Percentiles rank a stretch among this genome's conserved stretches.
Conservation (phyloP, 108 stramenopile species). For the Cyclotella cryptica region DNA sequence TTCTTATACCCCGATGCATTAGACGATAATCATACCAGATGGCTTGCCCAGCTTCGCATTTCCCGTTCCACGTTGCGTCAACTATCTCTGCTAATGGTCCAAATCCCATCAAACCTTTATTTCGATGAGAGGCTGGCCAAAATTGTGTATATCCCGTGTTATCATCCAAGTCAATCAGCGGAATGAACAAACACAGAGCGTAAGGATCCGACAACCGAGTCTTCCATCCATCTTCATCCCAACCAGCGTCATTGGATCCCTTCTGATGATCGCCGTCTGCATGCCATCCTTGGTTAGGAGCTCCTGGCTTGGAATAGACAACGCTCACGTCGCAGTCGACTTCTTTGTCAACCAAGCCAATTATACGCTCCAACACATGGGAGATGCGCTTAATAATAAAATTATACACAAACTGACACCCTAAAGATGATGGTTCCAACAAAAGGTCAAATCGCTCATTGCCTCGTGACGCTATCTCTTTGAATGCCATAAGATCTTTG, state of each 20-base stretch:
- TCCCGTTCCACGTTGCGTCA: constrained; percentile 50
- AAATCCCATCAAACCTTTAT: constrained; percentile 56
- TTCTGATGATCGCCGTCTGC: constrained; percentile 64
- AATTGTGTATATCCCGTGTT: constrained; percentile 71
- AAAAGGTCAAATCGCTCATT: constrained; percentile 63
- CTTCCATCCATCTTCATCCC: constrained; percentile 47
- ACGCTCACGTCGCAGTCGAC: constrained; percentile 68
- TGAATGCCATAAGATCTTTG: constrained; percentile 56
- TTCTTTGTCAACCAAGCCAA: constrained; percentile 27
- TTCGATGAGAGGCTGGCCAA: constrained; percentile 65
- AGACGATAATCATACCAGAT: constrained; percentile 72
- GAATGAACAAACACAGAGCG: constrained; percentile 69
- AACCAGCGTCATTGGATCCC: constrained; percentile 51
- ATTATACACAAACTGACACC: constrained; percentile 23
- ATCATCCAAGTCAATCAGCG: constrained; percentile 65
- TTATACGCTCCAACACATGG: constrained; percentile 12
- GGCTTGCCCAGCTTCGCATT: constrained; percentile 52
- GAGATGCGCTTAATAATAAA: constrained; percentile 21
- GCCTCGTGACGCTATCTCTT: constrained; percentile 66
- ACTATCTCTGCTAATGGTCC: constrained; percentile 60
- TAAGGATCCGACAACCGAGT: constrained; percentile 49
- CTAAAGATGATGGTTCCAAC: constrained; percentile 23
- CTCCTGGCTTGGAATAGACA: constrained; percentile 69
- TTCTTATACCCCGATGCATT: constrained; percentile 68
- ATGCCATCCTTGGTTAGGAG: constrained; percentile 70